Percentiles rank a stretch among this genome's conserved stretches.
These are phyloP conservation scores for Gossypium trilobum DNA, from an alignment of 441 rosid species.

Conservation along the genomic window DNA sequence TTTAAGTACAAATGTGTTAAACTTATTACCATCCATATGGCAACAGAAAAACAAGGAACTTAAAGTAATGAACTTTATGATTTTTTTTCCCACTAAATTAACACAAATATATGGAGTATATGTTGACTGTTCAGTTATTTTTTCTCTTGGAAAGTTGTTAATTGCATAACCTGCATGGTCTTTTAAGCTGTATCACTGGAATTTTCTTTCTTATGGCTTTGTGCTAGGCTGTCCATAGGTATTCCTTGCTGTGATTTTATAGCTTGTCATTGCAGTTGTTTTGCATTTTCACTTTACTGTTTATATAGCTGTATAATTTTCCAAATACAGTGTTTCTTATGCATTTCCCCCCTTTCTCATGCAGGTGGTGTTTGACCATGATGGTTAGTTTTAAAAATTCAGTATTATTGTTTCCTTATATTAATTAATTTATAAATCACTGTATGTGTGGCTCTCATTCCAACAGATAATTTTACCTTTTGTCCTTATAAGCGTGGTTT, in stretches of 20 bases:
- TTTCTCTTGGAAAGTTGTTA: background rate
- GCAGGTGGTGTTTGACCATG: constrained; percentile 99
- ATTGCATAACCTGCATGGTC: background rate
- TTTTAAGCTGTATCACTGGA: background rate
- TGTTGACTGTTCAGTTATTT: background rate
- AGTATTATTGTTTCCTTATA: background rate
- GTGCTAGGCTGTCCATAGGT: background rate
- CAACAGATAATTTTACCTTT: background rate
- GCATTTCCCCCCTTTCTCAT: constrained; percentile 14
- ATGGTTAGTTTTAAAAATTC: constrained; percentile 50
- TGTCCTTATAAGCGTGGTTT: background rate
- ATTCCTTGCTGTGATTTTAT: constrained; percentile 1
- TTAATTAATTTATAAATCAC: background rate
- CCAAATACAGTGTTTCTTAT: background rate
- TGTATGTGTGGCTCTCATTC: background rate
- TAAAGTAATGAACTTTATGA: background rate
- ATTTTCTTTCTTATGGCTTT: constrained; percentile 1
- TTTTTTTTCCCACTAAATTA: background rate
- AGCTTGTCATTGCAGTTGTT: background rate
- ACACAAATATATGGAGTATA: background rate
- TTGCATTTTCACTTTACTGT: background rate
- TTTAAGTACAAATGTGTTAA: background rate
- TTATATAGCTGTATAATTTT: background rate
- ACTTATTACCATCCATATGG: background rate
- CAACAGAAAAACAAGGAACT: background rate